Evolutionary conservation across 2,329 filamentous ascomycete species (phyloP).

Genomic region (Xylaria sp.): DNA sequence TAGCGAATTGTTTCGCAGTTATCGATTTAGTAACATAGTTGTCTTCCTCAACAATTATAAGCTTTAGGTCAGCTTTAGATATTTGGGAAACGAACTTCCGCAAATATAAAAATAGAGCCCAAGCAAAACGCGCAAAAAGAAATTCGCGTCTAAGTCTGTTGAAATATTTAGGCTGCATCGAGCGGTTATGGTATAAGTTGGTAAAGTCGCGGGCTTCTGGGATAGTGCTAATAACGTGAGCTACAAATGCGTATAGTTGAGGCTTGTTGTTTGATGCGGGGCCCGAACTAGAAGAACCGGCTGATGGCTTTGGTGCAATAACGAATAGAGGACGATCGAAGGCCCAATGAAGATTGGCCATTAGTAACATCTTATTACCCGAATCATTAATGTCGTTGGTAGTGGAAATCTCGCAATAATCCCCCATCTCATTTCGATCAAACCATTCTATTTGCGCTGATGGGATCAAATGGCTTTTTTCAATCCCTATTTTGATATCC

Average conservation of each 20-base stretch:
- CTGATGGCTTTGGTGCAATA: conserved; percentile 11
- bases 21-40: not conserved
- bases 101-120: conserved; percentile 15
- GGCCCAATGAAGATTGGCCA: conserved; percentile 13
- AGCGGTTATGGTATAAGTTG: conserved; percentile 10
- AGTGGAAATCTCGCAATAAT: conserved; percentile 1
- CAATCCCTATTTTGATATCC: conserved; percentile 10
- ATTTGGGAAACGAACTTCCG: not conserved
- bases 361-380: not conserved
- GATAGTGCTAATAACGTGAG: conserved; percentile 2
- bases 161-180: conserved; percentile 12
- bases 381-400: not conserved
- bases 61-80: not conserved
- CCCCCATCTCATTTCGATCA: conserved; percentile 8
- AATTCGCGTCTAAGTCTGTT: conserved; percentile 7
- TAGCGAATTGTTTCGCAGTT: not conserved
- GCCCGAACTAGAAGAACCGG: conserved; percentile 4
- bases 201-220: conserved; percentile 13
- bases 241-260: conserved; percentile 8
- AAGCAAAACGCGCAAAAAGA: conserved; percentile 24
- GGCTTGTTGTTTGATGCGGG: not conserved
- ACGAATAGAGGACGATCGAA: conserved; percentile 1
- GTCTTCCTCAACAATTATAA: not conserved
- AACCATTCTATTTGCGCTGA: conserved; percentile 2
- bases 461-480: conserved; percentile 4